Conservation (phyloP, 1,139 yeast genomes). For the Blastobotrys illinoisensis region DNA sequence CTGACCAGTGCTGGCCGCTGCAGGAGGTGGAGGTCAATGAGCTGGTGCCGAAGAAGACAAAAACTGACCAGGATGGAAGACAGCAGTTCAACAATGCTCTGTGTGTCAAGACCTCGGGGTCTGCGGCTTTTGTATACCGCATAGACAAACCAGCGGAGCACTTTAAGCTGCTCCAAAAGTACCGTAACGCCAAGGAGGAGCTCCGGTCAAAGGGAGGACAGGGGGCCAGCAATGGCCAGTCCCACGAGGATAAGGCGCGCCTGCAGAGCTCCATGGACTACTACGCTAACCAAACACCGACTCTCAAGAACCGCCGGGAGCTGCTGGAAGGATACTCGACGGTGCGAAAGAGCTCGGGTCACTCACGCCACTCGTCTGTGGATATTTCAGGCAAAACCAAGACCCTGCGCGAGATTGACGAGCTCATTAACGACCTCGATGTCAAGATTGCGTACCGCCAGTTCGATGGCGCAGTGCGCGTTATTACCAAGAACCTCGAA, state of each 20-base stretch:
- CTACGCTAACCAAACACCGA: constrained; percentile 30
- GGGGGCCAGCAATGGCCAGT: constrained; percentile 22
- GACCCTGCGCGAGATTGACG: constrained; percentile 51
- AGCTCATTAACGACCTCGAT: constrained; percentile 61
- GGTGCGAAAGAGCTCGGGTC: constrained; percentile 8
- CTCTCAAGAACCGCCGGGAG: constrained; percentile 9
- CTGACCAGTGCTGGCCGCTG: constrained; percentile 77
- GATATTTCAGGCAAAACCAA: constrained; percentile 13
- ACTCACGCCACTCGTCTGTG: constrained; percentile 11
- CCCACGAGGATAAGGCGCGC: constrained; percentile 33
- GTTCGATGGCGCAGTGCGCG: constrained; percentile 50
- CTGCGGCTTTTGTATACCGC: constrained; percentile 55
- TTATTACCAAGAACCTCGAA: constrained; percentile 33
- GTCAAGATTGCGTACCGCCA: constrained; percentile 58
- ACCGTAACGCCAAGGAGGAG: constrained; percentile 62
- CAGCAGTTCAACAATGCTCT: constrained; percentile 14
- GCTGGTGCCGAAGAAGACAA: constrained; percentile 16
- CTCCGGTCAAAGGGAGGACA: constrained; percentile 28
- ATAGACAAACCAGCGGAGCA: constrained; percentile 60
- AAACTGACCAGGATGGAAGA: constrained; percentile 6
- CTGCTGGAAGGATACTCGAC: constrained; percentile 10
- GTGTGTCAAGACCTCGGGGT: constrained; percentile 35
- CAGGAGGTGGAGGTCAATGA: constrained; percentile 55
- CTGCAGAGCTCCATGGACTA: constrained; percentile 44
- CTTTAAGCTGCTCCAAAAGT: constrained; percentile 51